Base-by-base conservation (phyloP, 345 rosid genomes). In the Hibiscus mutabilis region DNA sequence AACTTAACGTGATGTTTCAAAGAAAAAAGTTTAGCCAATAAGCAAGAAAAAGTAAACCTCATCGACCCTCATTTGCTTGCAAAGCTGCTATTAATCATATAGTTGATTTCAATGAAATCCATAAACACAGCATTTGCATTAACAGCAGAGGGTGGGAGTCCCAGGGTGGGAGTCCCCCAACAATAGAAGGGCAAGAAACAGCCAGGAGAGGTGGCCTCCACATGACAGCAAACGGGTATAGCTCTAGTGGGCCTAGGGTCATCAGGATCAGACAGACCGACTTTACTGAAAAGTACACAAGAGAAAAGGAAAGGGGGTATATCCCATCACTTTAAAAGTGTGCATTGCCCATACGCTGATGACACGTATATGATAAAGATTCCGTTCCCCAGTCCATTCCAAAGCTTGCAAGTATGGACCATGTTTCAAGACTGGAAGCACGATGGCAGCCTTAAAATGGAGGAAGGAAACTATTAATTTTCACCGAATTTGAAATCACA, bases 281-380 rank as follows among this genome's bases (percentile, higher is more conserved):
- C 56, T 70, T 69, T 65, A 67, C 9, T 67, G 53, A 70, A 72
- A 77, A 74, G 22, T 68, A 69, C 68, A 42, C 13, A 61, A 69
- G 52, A 18, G 13, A 68, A 73, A 68, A 44, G 76, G 60, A 27
- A 24, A 59, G 71, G 13, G 24, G 57, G 60, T 69, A 37, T 44
- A 75, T 66, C 70, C 72, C 53, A 77, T 73, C 69, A 65, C 73
- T 83, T 27, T 74, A 76, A 78, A 74, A 64, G 15, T 60, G 80
- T 75, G 79, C 77, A 72, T 66, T 62, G 76, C 76, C 88, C 83
- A 76, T 80, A 68, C 76, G 46, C 35, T 25, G 16, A 52, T 58
- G 75, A 24, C 84, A 67, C 62, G 19, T 62, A 68, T 12, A 77
- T 71, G 84, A 80, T 83, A 79, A 74, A 79, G 79, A 72, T 80